Conservation (phyloP, 2,329 filamentous ascomycete genomes). For the Sarocladium brachiariae region DNA sequence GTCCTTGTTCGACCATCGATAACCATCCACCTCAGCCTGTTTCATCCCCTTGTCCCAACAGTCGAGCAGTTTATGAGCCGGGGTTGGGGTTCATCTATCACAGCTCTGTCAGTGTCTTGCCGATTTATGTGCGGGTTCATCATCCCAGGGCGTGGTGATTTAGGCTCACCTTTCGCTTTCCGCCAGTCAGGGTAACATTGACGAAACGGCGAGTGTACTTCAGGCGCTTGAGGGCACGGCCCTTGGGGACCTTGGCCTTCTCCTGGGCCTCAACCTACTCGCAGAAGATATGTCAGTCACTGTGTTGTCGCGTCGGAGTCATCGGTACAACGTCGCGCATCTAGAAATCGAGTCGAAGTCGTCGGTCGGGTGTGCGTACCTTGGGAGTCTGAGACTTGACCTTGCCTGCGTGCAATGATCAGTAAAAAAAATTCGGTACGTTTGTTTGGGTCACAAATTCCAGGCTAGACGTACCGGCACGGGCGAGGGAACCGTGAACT, state of each 20-base stretch:
- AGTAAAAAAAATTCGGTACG: constrained; percentile 16
- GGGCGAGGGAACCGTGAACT: constrained; percentile 89
- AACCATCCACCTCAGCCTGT: constrained; percentile 19
- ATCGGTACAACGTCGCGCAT: constrained; percentile 13
- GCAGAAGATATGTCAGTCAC: constrained; percentile 21
- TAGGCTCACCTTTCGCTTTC: constrained; percentile 84
- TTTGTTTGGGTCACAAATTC: constrained; percentile 11
- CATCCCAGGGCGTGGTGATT: neutral
- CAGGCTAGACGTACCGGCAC: constrained; percentile 50
- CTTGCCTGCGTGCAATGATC: constrained; percentile 72
- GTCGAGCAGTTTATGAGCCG: constrained; percentile 47
- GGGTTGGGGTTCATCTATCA: constrained; percentile 81
- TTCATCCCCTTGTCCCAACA: constrained; percentile 14
- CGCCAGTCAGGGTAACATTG: constrained; percentile 93
- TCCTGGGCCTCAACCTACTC: constrained; percentile 76
- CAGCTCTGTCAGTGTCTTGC: neutral
- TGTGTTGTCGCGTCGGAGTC: constrained; percentile 16
- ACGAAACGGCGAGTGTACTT: constrained; percentile 97
- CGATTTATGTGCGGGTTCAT: neutral
- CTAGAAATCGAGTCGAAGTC: constrained; percentile 14
- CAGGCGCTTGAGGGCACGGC: constrained; percentile 94
- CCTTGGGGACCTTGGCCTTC: constrained; percentile 96
- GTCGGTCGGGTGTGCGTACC: constrained; percentile 46
- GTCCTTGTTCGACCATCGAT: constrained; percentile 12
- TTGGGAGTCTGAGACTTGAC: constrained; percentile 96